phyloP scores from a whole-genome alignment of 352 stramenopile genomes.

The Pythium dissimile region DNA sequence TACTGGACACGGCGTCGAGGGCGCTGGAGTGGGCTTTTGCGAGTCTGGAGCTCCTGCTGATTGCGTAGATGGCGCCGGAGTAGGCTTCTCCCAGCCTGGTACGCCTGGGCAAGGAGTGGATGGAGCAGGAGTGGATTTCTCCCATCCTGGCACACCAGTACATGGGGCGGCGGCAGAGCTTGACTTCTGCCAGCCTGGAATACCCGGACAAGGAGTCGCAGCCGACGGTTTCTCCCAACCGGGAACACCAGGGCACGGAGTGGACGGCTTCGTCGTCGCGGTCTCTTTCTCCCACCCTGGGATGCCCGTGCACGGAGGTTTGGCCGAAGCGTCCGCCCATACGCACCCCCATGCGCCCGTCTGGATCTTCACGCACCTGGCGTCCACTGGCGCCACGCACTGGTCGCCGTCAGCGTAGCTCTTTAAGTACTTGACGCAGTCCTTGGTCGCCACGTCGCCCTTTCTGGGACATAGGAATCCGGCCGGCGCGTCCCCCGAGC shows the following conservation, averaged over 20 bases:
- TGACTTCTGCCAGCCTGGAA: slow-evolving; percentile 15
- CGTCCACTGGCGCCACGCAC: slow-evolving; percentile 53
- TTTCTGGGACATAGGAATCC: slow-evolving; percentile 52
- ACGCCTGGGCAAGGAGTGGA: slow-evolving; percentile 26
- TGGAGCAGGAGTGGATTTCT: slow-evolving; percentile 17
- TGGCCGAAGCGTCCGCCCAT: slow-evolving; percentile 18
- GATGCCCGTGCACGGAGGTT: slow-evolving; percentile 15
- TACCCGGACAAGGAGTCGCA: slow-evolving; percentile 27
- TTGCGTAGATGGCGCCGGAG: slow-evolving; percentile 23
- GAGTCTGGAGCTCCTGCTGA: slow-evolving; percentile 24
- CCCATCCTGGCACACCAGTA: slow-evolving; percentile 14
- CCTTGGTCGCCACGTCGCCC: slow-evolving; percentile 48
- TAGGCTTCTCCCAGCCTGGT: slow-evolving; percentile 26
- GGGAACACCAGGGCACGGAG: slow-evolving; percentile 28
- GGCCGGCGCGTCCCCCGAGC: slow-evolving; percentile 32
- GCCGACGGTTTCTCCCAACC: slow-evolving; percentile 14
- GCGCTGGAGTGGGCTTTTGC: slow-evolving; percentile 25
- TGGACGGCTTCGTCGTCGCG: slow-evolving; percentile 11
- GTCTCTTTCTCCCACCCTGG: slow-evolving; percentile 18
- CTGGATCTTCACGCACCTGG: slow-evolving; percentile 54
- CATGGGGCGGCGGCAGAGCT: not conserved
- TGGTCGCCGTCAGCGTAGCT: slow-evolving; percentile 46
- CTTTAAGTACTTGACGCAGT: slow-evolving; percentile 52
- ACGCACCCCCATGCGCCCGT: slow-evolving; percentile 75
- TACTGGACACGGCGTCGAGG: slow-evolving; percentile 11